Evolutionary conservation across 2,329 filamentous ascomycete genomes (phyloP), one percentile per base, ranked within the genome.

Genomic region (Bisporella sp.): DNA sequence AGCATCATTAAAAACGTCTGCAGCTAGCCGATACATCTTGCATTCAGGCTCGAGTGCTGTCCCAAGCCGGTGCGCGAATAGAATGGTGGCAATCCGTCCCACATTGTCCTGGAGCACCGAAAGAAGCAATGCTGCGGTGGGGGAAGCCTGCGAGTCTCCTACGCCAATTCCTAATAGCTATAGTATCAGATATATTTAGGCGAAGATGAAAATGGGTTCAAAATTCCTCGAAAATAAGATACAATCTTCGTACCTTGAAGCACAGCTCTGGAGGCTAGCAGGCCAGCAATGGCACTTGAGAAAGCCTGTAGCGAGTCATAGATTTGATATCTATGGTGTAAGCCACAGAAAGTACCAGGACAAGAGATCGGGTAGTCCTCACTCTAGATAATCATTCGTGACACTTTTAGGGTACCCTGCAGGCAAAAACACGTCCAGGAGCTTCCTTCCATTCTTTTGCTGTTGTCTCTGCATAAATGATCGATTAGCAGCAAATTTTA

Each of bases 341-440:
- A 21, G 21, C 21, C 21, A 21, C 21, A 21, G 21, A 21, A 21
- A 21, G 21, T 21, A 21, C 21, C 21, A 21, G 21, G 21, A 21
- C 21, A 21, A 21, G 21, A 21, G 21, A 21, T 21, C 21, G 21
- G 21, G 21, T 21, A 21, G 21, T 21, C 21, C 21, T 21, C 85
- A 86, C 80, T 79, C 73, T 9, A 84, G 67, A 66, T 88, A 88
- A 65, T 88, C 84, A 35, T 78, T 71, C n/a, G 78, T 85, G 37
- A 88, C 84, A 57, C 81, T 86, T 42, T 82, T 74, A 3, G 84
- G 84, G 67, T 82, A 88, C 9, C 84, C 84, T 1, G 78, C 76
- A 1, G 84, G 84, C 3, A 88, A 69, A 60, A 88, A 87, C 5
- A 85, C 73, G 56, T 80, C 76, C 8, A 84, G 65, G 2, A 80